Conservation (phyloP, 169 alveolate genomes). For the Eimeria praecox region DNA sequence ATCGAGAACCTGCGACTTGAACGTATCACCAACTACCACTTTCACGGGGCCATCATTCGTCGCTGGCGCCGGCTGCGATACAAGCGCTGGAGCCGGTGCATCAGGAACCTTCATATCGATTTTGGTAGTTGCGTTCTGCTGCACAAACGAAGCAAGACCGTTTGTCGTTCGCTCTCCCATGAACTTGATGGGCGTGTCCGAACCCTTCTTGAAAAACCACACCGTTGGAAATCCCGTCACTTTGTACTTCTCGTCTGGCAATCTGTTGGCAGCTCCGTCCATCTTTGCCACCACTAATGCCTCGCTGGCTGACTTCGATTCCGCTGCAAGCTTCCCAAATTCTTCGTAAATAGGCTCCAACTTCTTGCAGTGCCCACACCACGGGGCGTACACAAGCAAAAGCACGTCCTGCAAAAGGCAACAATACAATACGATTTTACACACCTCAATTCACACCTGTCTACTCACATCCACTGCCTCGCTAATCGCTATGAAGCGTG, state of each 20-base stretch:
- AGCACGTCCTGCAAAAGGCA: too few relatives aligned
- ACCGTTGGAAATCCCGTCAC: slow-evolving; percentile 64
- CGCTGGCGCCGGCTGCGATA: too few relatives aligned
- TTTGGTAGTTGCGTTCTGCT: too few relatives aligned
- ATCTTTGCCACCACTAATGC: too few relatives aligned
- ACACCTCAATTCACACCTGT: neutral
- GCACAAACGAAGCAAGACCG: slow-evolving; percentile 52
- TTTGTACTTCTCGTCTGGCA: slow-evolving; percentile 57
- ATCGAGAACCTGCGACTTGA: slow-evolving; percentile 86
- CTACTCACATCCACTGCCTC: neutral
- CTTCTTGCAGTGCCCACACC: too few relatives aligned
- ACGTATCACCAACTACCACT: slow-evolving; percentile 77
- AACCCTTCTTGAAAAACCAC: slow-evolving; percentile 67
- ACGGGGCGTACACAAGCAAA: too few relatives aligned
- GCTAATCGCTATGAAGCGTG: neutral
- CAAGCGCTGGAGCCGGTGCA: too few relatives aligned
- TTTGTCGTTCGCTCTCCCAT: slow-evolving; percentile 60
- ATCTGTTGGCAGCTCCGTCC: slow-evolving; percentile 2
- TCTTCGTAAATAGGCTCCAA: too few relatives aligned
- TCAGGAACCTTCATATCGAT: too few relatives aligned
- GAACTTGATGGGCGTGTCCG: slow-evolving; percentile 64
- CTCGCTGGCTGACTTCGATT: too few relatives aligned
- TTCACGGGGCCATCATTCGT: slow-evolving; percentile 92
- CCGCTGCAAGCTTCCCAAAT: too few relatives aligned
- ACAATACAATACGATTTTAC: too few relatives aligned